These are phyloP conservation scores for Tuber aestivum DNA, from an alignment of 495 filamentous ascomycete genomes.

Conservation along the genomic window DNA sequence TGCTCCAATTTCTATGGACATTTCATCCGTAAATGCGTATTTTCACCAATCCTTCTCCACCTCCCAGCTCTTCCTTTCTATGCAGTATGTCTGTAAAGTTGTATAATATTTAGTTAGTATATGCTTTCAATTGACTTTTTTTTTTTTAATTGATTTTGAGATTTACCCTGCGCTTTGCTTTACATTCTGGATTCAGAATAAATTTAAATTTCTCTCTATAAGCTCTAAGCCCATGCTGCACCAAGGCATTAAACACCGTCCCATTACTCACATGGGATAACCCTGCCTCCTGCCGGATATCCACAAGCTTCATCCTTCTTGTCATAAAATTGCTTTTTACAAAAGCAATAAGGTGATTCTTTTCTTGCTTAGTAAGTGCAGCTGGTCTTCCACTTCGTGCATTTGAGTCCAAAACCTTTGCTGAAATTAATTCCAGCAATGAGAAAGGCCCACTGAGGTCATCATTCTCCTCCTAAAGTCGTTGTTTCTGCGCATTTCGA, in stretches of 20 bases:
- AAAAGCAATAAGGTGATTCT: neutral
- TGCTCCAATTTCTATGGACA: too few species aligned
- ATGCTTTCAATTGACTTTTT: neutral
- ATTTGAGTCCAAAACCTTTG: neutral
- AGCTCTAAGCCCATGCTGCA: neutral
- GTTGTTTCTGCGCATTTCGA: too few species aligned
- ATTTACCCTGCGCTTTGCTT: too few species aligned
- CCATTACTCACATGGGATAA: neutral
- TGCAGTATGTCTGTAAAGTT: too few species aligned
- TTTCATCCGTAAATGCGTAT: too few species aligned
- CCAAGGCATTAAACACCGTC: neutral
- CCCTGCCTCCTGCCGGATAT: slow-evolving; percentile 3
- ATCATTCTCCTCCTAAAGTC: too few species aligned
- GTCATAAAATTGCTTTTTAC: neutral
- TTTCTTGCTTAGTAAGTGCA: neutral
- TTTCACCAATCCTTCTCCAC: too few species aligned
- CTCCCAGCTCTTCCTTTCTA: too few species aligned
- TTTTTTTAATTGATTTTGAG: too few species aligned
- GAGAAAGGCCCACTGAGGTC: neutral
- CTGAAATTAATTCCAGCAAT: neutral
- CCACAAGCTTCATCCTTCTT: neutral
- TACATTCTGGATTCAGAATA: neutral
- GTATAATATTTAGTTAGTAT: too few species aligned
- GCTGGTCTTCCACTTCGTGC: neutral
- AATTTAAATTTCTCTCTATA: slow-evolving; percentile 12